A percentile compares a stretch with the other conserved stretches of the same genome.
phyloP scores from a whole-genome alignment of 208 protist genomes.

The Crithidia sp. region DNA sequence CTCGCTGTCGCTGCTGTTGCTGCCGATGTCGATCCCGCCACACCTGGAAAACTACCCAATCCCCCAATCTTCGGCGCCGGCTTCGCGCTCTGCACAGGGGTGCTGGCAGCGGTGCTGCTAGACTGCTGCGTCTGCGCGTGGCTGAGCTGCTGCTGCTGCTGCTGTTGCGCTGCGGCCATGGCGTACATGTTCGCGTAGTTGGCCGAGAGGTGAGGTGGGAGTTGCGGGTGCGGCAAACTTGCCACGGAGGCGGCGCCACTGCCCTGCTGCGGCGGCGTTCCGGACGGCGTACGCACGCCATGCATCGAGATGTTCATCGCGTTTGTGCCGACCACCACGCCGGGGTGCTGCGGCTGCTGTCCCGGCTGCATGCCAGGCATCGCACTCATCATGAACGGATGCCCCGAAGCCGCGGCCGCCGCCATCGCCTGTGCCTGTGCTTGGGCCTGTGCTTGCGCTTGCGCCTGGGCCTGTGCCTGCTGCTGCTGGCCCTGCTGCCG shows the following conservation, averaged over 20 bases:
- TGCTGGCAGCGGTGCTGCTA: not conserved
- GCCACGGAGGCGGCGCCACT: constrained; percentile 20
- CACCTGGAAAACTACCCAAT: not conserved
- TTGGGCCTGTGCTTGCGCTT: constrained; percentile 16
- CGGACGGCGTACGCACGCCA: constrained; percentile 13
- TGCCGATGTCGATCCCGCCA: not conserved
- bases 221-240: not conserved
- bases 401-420: not conserved
- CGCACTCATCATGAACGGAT: constrained; percentile 14
- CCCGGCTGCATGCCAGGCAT: constrained; percentile 7
- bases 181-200: constrained; percentile 21
- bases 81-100: constrained; percentile 14
- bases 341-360: constrained; percentile 7
- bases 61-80: not conserved
- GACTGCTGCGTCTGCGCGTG: not conserved
- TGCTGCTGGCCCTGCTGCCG: constrained; percentile 24
- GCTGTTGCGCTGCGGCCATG: constrained; percentile 11
- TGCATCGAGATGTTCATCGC: constrained; percentile 1
- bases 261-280: constrained; percentile 31
- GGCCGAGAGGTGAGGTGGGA: not conserved
- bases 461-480: constrained; percentile 23
- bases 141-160: constrained; percentile 28
- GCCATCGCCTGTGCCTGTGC: constrained; percentile 1
- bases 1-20: not conserved
- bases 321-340: constrained; percentile 4